Base-by-base conservation (phyloP, 768 basidiomycete species). In the Cystobasidium tubakii region DNA sequence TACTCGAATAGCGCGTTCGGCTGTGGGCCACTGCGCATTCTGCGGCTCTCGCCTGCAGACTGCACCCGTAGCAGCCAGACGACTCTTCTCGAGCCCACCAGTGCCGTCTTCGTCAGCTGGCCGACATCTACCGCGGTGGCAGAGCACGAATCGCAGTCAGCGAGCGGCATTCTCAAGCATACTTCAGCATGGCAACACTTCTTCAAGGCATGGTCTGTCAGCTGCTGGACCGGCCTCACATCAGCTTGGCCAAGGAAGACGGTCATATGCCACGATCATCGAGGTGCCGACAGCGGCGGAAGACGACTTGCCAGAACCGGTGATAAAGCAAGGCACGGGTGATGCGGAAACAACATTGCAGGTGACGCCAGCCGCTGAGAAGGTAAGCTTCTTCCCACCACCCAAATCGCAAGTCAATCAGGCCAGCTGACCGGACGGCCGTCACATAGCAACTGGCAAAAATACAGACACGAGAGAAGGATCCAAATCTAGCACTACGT, bases 401-500 rank as follows among this genome's bases (percentile, higher is more conserved):
- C 6, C 36, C 3, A 7, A 9, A 44, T 3, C 4, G 43, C 23
- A 17, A 23, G 43, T 10, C 12, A 19, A 19, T 36, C 33, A 23
- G 31, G 17, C 50, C 7, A 10, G 33, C 62, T 15, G 25, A 36
- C 57, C n/a, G 4, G 46, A 29, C 39, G 9, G 1, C 3, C 42
- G 23, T n/a, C 53, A 12, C 13, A 13, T 31, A 71, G 69, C 91
- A 92, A 89, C 84, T 96, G 1, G 84, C 84, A 54, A 81, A 82
- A 54, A 90, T 96, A 73, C 85, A 90, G 12, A 78, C 83, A n/a
- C 84, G 87, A 44, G 86, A 90, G 78, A 83, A 86, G 12, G 85
- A 89, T 76, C 81, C 86, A 0, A 79, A 86, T 62, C 84, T 90
- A 25, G 90, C 88, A 1, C 83, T 97, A 27, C 84, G 93, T 76